These are phyloP conservation scores for Alternaria angustiovoidea DNA, from an alignment of 2,329 filamentous ascomycete species.

Conservation along the genomic window DNA sequence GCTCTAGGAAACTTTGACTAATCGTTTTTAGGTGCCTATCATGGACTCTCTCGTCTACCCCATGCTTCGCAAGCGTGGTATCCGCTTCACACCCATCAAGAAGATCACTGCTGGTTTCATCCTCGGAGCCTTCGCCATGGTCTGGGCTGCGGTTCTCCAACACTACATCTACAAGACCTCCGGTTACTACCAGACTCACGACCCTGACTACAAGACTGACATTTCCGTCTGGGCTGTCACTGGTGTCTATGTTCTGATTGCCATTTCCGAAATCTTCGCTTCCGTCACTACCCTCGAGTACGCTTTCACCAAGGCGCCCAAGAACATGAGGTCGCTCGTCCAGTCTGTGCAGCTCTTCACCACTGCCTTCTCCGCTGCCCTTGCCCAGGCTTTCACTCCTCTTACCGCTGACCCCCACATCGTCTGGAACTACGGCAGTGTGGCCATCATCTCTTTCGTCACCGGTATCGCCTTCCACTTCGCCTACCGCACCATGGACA, in stretches of 20 bases:
- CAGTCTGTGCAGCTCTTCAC: constrained; percentile 49
- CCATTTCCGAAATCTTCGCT: constrained; percentile 68
- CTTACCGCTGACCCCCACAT: constrained; percentile 39
- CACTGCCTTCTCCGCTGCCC: constrained; percentile 43
- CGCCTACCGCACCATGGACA: constrained; percentile 44
- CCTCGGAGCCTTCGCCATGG: constrained; percentile 68
- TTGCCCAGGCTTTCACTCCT: constrained; percentile 41
- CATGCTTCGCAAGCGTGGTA: constrained; percentile 66
- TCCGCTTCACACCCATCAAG: constrained; percentile 78
- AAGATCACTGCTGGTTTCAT: constrained; percentile 76
- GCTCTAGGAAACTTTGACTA: constrained; percentile 68
- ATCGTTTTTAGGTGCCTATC: constrained; percentile 23
- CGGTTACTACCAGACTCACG: constrained; percentile 54
- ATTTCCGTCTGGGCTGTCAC: constrained; percentile 65
- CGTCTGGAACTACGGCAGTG: constrained; percentile 47
- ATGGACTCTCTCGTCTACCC: constrained; percentile 75
- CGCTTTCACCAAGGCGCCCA: constrained; percentile 76
- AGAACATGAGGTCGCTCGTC: constrained; percentile 64
- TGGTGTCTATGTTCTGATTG: constrained; percentile 63
- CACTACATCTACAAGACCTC: constrained; percentile 65
- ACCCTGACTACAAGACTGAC: constrained; percentile 51
- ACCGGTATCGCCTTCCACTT: constrained; percentile 46
- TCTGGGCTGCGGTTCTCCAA: constrained; percentile 66
- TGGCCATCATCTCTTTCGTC: constrained; percentile 48
- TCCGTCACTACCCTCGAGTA: constrained; percentile 76